phyloP scores from a whole-genome alignment of 768 basidiomycete genomes.

The Leccinum uliginosum region DNA sequence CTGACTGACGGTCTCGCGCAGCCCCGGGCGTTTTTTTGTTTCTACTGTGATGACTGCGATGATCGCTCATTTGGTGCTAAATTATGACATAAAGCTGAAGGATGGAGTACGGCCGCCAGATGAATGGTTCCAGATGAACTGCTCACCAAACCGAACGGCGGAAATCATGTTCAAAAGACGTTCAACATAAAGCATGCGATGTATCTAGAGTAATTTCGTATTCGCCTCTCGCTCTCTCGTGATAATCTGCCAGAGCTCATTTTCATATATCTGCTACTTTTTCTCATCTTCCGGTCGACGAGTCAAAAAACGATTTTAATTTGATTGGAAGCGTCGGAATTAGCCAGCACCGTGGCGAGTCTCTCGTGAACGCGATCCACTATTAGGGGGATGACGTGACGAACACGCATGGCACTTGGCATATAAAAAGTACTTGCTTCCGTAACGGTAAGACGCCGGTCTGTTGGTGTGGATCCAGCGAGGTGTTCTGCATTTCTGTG shows the following conservation, averaged over 20 bases:
- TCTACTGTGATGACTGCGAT: constrained; percentile 37
- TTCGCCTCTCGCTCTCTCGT: constrained; percentile 6
- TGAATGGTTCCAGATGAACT: constrained; percentile 33
- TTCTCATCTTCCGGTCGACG: background rate
- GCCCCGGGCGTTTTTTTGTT: constrained; percentile 42
- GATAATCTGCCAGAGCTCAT: constrained; percentile 6
- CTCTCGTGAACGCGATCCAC: background rate
- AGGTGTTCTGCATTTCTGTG: constrained; percentile 3
- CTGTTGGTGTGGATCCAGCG: constrained; percentile 2
- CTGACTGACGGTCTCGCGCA: constrained; percentile 15
- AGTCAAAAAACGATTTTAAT: background rate
- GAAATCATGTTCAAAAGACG: constrained; percentile 36
- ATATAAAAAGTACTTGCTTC: background rate
- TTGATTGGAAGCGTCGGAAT: constrained; percentile 15
- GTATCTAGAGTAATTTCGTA: constrained; percentile 10
- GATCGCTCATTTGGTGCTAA: constrained; percentile 37
- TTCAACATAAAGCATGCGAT: constrained; percentile 7
- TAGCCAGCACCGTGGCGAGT: constrained; percentile 1
- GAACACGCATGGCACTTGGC: background rate
- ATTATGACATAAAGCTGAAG: constrained; percentile 38
- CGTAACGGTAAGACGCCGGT: background rate
- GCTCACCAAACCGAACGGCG: constrained; percentile 33
- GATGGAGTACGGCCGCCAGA: constrained; percentile 34
- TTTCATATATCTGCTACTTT: constrained; percentile 6
- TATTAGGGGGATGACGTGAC: background rate